Base-by-base conservation (phyloP, 768 basidiomycete species). In the Tephrocybe sp. region DNA sequence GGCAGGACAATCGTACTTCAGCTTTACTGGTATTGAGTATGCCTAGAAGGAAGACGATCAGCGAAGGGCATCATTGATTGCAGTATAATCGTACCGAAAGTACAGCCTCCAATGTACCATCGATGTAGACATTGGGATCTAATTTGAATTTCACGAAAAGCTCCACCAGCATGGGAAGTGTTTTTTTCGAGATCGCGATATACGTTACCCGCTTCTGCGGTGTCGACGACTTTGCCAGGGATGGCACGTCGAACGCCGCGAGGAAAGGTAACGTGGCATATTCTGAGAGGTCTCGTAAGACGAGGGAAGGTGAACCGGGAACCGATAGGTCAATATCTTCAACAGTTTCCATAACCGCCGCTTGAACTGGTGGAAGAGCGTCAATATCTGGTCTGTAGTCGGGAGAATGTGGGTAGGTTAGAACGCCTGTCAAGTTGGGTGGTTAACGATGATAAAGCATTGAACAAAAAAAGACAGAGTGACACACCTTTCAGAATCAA, bases 1-100 rank as follows among this genome's bases (percentile, higher is more conserved):
- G 0, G 89, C 72, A 0, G 96, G 95, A 65, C 95, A 97, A 32
- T 96, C 92, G 56, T 98, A 96, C 68, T 95, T 95, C 56, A 98
- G 72, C 62, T 94, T 93, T 64, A 98, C 83, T 1, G 96, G 94
- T 31, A 96, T 86, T 4, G 89, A 82, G 60, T 90, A 94, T 0
- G 93, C 87, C 89, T 92, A 39, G 30, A 38, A 20, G 22, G 22
- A n/a, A 31, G 14, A 43, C 23, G 20, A 26, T 49, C 12, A 39
- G 23, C 14, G 14, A 38, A 36, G 39, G 4, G 19, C 7, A 4
- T 19, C n/a, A 26, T n/a, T 17, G 45, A 35, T 3, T 26, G 23
- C 45, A 6, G 20, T 11, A 63, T 11, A 14, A 16, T 11, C 84
- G 54, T 56, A 92, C 92, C 20, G 86, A 82, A 23, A 95, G 65